Evolutionary conservation across 805 yeast genomes (phyloP), one percentile per base, ranked within the genome.

Genomic region (Wickerhamiella australiensis): DNA sequence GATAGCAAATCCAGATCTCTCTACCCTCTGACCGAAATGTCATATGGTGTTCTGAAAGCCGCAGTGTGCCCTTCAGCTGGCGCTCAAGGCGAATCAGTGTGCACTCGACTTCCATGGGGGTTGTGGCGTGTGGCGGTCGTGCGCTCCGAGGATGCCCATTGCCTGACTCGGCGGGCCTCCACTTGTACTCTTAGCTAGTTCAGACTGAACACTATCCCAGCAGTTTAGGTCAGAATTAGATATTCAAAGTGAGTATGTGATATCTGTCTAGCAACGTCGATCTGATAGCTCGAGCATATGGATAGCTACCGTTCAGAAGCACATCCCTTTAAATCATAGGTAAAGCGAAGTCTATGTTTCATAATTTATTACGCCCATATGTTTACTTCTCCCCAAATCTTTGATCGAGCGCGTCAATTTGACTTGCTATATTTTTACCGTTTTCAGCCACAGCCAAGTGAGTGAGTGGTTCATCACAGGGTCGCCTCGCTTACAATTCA

Each of bases 1-100:
- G 96, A 64, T 86, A 90, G 52, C 94, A 82, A 26, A 86, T 74
- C 98, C 97, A 92, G 26, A 85, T 76, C 63, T 92, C 97, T 51
- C 78, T 69, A 55, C 53, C 54, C 3, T 51, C 52, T 13, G 60
- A 60, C 7, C 62, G 66, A 61, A 82, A 83, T 31, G 83, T 82
- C 57, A 84, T 63, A 65, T 84, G 92, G 61, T 83, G 88, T 5
- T 85, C 76, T 1, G 88, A 81, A 42, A 83, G 64, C 60, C 80
- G 88, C 25, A 83, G 61, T 2, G 79, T 71, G 1, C 90, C 92
- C 11, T 62, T 61, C n/a, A 68, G 62, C 7, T 73, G 65, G 29
- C 63, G 64, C 12, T 87, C 88, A 47, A 80, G 72, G 56, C 79
- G 74, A 54, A 73, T 75, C 42, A 82, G 69, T 15, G 73, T 67